Evolutionary conservation across 148 eudicot species (phyloP), one percentile per base, ranked within the genome.

Genomic region (Gaultheria prostrata): DNA sequence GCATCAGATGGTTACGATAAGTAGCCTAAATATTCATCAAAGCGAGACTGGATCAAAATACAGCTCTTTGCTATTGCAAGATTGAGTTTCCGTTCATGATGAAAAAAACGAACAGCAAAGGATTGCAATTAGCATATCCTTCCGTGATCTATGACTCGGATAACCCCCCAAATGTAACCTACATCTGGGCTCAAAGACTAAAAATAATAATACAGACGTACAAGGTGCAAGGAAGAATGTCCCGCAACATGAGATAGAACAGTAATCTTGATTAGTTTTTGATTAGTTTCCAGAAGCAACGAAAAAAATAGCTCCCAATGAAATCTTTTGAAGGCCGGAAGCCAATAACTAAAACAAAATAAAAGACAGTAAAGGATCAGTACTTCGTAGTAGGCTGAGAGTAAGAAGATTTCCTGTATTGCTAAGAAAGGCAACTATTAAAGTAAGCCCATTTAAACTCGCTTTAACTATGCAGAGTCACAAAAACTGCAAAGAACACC

Each of bases 401-500:
- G 35, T 50, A 26, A 30, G 33, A 45, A n/a, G 67, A 51, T 49
- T 76, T 77, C 61, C 18, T 26, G 39, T 17, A 12, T 46, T 12
- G 32, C 26, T 43, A 39, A 43, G 49, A 43, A 71, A 35, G 39
- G 77, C 77, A 76, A 76, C 30, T 28, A 67, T 67, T 35, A 35
- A 67, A 65, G 30, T 28, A 17, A 14, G 46, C 35, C 59, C 79
- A 8, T 9, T 4, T 50, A 50, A 1, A 50, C 80, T 51, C 17
- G 24, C 1, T 76, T 26, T 76, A 17, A 17, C 57, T 32, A 77
- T 71, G 17, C 51, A 45, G 8, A 75, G 30, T 26, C 32, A 46
- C 78, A 75, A 48, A 61, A 46, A 46, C 32, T 75, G 78, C 78
- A 75, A 75, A 75, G 18, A 24, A 46, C 18, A n/a, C 30, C 32